Base-by-base conservation (phyloP, 164 flowering plant genomes). In the Protea cynaroides region DNA sequence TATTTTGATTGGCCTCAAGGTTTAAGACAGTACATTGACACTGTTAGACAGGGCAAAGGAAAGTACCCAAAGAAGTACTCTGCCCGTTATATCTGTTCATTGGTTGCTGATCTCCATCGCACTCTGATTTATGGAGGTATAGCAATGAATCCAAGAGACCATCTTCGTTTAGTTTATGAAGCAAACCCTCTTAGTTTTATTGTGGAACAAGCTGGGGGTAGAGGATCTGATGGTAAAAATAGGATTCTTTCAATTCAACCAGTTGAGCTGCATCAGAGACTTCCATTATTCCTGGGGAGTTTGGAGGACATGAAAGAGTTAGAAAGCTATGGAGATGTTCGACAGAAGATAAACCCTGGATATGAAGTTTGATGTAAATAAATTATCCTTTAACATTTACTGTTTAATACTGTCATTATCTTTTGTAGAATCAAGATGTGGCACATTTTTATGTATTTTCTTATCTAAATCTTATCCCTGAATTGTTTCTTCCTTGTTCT, bases 1-100 rank as follows among this genome's bases (percentile, higher is more conserved):
- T 94, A 90, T 66, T 94, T 90, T 64, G 98, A 90, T 77, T 94
- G 98, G 98, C 97, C 98, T 14, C 92, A 90, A 71, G 98, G 97
- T 23, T 75, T 94, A 51, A 83, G 89, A 79, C 67, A 62, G 51
- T 94, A 94, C 51, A 91, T 90, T 25, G 97, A 94, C 77, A 94
- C 96, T 18, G 79, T 90, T n/a, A 78, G 98, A 74, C 98, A 90
- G 71, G 98, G 98, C 23, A 94, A 89, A 75, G 97, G 98, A 53
- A 78, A 72, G 72, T 73, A 83, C 62, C 96, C 96, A 5, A 94
- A 90, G 78, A 90, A 94, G 68, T 94, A 94, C 70, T 94, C 97
- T 18, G 98, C 98, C 10, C 86, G 98, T 40, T 94, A 94, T 61
- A 89, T 94, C 61, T 94, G 95, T 71, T 94, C 98, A 25, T 76